A percentile compares a stretch with the other conserved stretches of the same genome.
phyloP scores from a whole-genome alignment of 148 eudicot species.

The Spergularia marina region DNA sequence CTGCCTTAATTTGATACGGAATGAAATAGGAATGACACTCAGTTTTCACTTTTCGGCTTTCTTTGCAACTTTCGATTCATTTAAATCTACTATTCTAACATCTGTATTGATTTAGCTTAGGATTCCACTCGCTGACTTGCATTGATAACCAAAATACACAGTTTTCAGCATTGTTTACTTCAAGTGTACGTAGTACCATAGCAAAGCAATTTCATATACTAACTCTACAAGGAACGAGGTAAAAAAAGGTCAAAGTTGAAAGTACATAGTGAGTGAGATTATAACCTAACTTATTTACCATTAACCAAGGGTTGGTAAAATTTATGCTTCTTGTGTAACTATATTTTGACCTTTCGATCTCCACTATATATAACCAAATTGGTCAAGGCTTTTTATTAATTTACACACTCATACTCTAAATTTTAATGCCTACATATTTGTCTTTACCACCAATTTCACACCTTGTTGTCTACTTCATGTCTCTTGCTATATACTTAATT shows the following conservation, averaged over 20 bases:
- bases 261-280: conserved; percentile 14
- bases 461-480: no score
- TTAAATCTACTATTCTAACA: no score
- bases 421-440: no score
- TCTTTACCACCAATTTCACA: no score
- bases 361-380: no score
- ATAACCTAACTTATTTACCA: conserved; percentile 1
- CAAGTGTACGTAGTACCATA: not conserved
- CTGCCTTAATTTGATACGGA: no score
- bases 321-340: not conserved
- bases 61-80: no score
- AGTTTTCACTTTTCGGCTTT: no score
- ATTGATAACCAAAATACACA: not conserved
- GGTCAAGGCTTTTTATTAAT: no score
- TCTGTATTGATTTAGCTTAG: not conserved
- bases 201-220: not conserved
- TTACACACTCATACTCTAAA: no score
- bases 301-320: not conserved
- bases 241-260: conserved; percentile 13
- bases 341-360: not conserved
- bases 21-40: no score
- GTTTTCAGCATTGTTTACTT: not conserved
- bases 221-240: conserved; percentile 39
- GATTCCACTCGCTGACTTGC: conserved; percentile 15
- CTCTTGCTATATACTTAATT: no score